phyloP scores from a whole-genome alignment of 2,329 filamentous ascomycete genomes.

The Diaporthe australafricana region DNA sequence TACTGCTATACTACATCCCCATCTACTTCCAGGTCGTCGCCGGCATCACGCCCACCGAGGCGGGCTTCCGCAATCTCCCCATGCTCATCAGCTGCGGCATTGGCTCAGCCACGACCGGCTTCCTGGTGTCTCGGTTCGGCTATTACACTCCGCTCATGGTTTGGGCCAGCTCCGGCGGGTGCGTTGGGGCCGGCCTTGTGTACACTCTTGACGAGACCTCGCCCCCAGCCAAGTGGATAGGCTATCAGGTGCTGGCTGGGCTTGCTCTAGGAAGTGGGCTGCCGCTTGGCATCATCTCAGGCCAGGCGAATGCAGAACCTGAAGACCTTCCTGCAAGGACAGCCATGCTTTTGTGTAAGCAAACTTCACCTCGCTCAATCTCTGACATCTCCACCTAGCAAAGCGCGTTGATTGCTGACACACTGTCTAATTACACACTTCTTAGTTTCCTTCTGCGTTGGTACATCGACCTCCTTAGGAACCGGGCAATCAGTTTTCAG shows the following conservation, averaged over 20 bases:
- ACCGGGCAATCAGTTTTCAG: constrained; percentile 14
- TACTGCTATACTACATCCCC: constrained; percentile 15
- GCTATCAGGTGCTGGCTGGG: constrained; percentile 26
- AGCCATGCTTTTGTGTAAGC: constrained; percentile 22
- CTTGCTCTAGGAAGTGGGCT: neutral
- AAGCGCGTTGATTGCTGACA: neutral
- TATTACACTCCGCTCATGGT: constrained; percentile 16
- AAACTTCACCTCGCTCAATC: neutral
- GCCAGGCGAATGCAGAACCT: neutral
- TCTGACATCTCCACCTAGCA: neutral
- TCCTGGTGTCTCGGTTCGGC: constrained; percentile 1
- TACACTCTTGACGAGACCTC: neutral
- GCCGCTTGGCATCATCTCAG: neutral
- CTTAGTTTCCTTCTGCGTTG: constrained; percentile 13
- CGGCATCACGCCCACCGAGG: neutral
- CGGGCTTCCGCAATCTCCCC: constrained; percentile 23
- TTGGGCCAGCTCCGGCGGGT: neutral
- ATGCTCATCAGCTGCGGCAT: constrained; percentile 15
- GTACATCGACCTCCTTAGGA: neutral
- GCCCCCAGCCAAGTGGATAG: constrained; percentile 8
- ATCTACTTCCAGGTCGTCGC: constrained; percentile 26
- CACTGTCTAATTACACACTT: neutral
- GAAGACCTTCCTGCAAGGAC: constrained; percentile 8
- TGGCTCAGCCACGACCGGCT: neutral
- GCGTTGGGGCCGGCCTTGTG: neutral